Evolutionary conservation across 352 stramenopile species (phyloP).

Genomic region (Phytophthora multivora): DNA sequence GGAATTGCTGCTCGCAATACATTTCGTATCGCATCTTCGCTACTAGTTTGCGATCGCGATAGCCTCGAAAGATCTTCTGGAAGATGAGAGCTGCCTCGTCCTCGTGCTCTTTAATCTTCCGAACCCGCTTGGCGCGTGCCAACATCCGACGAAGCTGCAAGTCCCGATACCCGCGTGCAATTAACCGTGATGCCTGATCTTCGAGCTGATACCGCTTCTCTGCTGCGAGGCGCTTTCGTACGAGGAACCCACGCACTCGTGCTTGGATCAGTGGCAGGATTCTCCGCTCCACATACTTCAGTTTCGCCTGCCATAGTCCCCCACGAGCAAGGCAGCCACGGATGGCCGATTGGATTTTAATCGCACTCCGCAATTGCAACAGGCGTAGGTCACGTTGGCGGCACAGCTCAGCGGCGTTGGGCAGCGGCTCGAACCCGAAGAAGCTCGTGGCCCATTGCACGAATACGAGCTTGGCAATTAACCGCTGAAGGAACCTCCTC

Average conservation of each 20-base stretch:
- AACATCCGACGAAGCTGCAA: constrained; percentile 58
- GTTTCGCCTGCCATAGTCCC: constrained; percentile 72
- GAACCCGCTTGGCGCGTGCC: constrained; percentile 46
- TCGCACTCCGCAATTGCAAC: constrained; percentile 49
- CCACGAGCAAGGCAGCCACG: constrained; percentile 76
- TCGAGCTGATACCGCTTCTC: constrained; percentile 40
- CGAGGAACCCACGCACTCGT: constrained; percentile 78
- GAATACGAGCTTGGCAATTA: constrained; percentile 78
- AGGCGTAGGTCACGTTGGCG: constrained; percentile 56
- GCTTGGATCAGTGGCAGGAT: constrained; percentile 81
- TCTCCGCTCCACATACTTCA: constrained; percentile 65
- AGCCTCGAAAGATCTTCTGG: constrained; percentile 76
- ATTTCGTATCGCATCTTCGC: constrained; percentile 48
- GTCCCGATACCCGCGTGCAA: constrained; percentile 59
- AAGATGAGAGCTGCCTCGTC: constrained; percentile 72
- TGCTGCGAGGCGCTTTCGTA: constrained; percentile 45
- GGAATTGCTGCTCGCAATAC: constrained; percentile 47
- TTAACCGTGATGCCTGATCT: constrained; percentile 38
- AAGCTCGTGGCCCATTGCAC: constrained; percentile 84
- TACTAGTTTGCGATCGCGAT: constrained; percentile 56
- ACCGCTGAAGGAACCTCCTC: constrained; percentile 69
- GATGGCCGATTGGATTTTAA: constrained; percentile 85
- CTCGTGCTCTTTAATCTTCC: constrained; percentile 60
- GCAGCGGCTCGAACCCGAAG: constrained; percentile 86
- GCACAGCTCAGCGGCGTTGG: constrained; percentile 80